These are phyloP conservation scores for Trichosporon sp. DNA, from an alignment of 1,284 basidiomycete genomes.

Conservation along the genomic window DNA sequence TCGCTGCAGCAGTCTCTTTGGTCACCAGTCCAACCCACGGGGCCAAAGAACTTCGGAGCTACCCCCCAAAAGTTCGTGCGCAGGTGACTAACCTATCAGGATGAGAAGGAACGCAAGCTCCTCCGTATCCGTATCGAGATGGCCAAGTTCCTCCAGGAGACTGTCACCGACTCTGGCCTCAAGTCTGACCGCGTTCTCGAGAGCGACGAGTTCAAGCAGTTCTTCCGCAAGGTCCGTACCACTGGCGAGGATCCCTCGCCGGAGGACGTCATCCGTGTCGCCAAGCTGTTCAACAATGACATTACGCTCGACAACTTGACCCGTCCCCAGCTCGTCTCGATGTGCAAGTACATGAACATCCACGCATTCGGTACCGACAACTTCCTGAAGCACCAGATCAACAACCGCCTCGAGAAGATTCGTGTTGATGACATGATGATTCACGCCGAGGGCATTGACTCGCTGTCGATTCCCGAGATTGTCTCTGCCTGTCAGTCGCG, in stretches of 20 bases:
- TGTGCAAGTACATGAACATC: constrained; percentile 96
- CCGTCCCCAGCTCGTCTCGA: constrained; percentile 91
- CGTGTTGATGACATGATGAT: constrained; percentile 89
- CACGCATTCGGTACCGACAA: constrained; percentile 99
- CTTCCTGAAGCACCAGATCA: constrained; percentile 90
- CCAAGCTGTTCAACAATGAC: constrained; percentile 95
- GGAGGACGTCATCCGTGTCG: constrained; percentile 85
- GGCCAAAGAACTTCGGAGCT: background rate
- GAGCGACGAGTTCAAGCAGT: constrained; percentile 95
- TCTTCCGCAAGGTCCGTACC: constrained; percentile 96
- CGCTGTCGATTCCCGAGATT: constrained; percentile 82
- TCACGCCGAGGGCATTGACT: constrained; percentile 79
- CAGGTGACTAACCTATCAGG: constrained; percentile 51
- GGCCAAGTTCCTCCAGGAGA: constrained; percentile 99
- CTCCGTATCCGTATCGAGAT: constrained; percentile 93
- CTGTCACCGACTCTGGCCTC: constrained; percentile 85
- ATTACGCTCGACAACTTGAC: constrained; percentile 96
- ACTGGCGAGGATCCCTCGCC: constrained; percentile 90
- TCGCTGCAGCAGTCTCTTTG: background rate
- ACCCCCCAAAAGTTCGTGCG: background rate
- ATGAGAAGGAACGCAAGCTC: constrained; percentile 94
- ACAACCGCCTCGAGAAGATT: constrained; percentile 74
- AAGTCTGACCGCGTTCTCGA: constrained; percentile 88
- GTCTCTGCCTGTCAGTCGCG: constrained; percentile 90
- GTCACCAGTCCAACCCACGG: background rate